Base-by-base conservation (phyloP, 768 basidiomycete species). In the Panaeolus cyanescens region DNA sequence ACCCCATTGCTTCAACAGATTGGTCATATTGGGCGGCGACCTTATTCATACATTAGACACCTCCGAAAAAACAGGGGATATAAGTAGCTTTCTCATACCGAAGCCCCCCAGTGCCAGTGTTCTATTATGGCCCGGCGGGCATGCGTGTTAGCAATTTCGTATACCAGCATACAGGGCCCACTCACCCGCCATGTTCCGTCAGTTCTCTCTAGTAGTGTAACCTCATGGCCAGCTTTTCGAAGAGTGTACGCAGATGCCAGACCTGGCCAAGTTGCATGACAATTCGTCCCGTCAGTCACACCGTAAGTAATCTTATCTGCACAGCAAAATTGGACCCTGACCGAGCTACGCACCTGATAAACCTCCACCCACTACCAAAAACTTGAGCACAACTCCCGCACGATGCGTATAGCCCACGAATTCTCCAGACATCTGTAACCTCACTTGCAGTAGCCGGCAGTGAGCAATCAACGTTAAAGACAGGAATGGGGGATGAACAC, bases 1-100 rank as follows among this genome's bases (percentile, higher is more conserved):
- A 13, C 83, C 85, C 86, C 87, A 89, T 61, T 81, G 76, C 58
- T 78, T 77, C 25, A 88, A 70, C 3, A 87, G 72, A 56, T 80
- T 79, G 32, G 85, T 84, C 73, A 86, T 79, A 60, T 88, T 87
- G 13, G 87, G 85, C 39, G 85, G 83, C 6, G 75, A 75, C 37
- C 77, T 78, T 55, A 37, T 37, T 10, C 28, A 33, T 62, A 32
- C 10, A 42, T 10, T 54, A 57, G 25, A 10, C 22, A 20, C 30
- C 39, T 39, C 32, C 37, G 17, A 36, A 34, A 25, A 33, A 17
- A 50, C 22, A 59, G 59, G 13, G 54, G 56, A 34, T 3, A 2
- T 10, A 55, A 22, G 33, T 17, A 15, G 31, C n/a, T 31, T 50
- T 34, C 20, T 56, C 36, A 59, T 55, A 58, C 39, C 32, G 54